phyloP scores from a whole-genome alignment of 164 flowering plant species.

The Umbellularia californica region DNA sequence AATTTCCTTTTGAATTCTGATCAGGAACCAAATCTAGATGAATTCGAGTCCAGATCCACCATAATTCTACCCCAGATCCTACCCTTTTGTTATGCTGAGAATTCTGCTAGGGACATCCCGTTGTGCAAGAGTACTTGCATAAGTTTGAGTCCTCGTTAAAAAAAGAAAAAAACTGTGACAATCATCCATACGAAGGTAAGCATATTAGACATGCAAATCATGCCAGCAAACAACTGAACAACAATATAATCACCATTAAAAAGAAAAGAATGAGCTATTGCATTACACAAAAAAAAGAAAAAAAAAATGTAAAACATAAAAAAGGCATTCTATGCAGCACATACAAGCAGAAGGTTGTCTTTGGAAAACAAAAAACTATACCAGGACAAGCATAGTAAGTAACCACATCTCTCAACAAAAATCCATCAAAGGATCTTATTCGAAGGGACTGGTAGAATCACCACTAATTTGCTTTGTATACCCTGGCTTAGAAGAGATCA shows the following conservation, averaged over 20 bases:
- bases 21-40: too few species aligned
- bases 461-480: constrained; percentile 4
- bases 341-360: constrained; percentile 17
- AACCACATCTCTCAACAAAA: background rate
- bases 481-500: constrained; percentile 53
- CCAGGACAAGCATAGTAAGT: background rate
- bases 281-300: background rate
- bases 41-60: too few species aligned
- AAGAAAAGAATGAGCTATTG: constrained; percentile 48
- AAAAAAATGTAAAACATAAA: too few species aligned
- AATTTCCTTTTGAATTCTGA: too few species aligned
- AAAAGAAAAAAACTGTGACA: too few species aligned
- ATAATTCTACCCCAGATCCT: too few species aligned
- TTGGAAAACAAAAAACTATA: constrained; percentile 12
- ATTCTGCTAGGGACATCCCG: too few species aligned
- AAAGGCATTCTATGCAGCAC: constrained; percentile 22
- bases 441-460: background rate
- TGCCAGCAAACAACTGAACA: constrained; percentile 4
- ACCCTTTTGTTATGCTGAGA: too few species aligned
- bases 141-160: too few species aligned
- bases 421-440: background rate
- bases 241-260: constrained; percentile 10
- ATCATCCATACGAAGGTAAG: too few species aligned
- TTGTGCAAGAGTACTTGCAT: too few species aligned
- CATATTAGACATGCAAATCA: constrained; percentile 4